Base-by-base conservation (phyloP, 2,329 filamentous ascomycete genomes). In the Pseudogymnoascus sp. region DNA sequence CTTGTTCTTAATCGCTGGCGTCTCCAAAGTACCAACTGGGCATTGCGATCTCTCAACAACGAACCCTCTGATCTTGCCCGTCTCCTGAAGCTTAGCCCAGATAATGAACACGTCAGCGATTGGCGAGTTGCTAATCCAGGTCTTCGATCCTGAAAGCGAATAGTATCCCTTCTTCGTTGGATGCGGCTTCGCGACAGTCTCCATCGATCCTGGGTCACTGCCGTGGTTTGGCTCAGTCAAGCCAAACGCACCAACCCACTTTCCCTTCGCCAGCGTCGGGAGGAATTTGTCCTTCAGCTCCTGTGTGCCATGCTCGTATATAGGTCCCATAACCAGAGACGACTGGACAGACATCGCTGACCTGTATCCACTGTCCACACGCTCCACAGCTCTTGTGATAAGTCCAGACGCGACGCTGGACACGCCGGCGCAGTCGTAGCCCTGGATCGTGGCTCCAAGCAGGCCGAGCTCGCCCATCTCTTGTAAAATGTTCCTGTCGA, bases 381-480 rank as follows among this genome's bases (percentile, higher is more conserved):
- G 85, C 77, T 96, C 92, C 16, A 96, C 91, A 66, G 93, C 92
- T 72, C 91, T 86, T 18, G 91, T 96, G 75, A 96, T 96, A 66
- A 96, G 79, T 21, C 91, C 92, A n/a, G 88, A 89, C 7, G 92
- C 92, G 52, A 96, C 91, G 61, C 88, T 93, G 67, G 90, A 93
- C 25, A 90, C 89, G 61, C 92, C 92, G 4, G 92, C 92, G 74
- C 93, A 96, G 31, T 86, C 92, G 71, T 96, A 95, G 16, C 92
- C 93, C 66, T 93, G 80, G 65, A 96, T 93, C 16, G 87, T 93
- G 60, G 93, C 88, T 61, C 93, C 92, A 3, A 96, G 81, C 0
- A 96, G 81, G n/a, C 93, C 93, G 7, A 96, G 80, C 73, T 95
- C 90, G 45, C 93, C 92, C 92, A 96, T 96, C 77, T 96, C 92